These are phyloP conservation scores for Rosellinia necatrix DNA, from an alignment of 2,329 filamentous ascomycete species.

Conservation along the genomic window DNA sequence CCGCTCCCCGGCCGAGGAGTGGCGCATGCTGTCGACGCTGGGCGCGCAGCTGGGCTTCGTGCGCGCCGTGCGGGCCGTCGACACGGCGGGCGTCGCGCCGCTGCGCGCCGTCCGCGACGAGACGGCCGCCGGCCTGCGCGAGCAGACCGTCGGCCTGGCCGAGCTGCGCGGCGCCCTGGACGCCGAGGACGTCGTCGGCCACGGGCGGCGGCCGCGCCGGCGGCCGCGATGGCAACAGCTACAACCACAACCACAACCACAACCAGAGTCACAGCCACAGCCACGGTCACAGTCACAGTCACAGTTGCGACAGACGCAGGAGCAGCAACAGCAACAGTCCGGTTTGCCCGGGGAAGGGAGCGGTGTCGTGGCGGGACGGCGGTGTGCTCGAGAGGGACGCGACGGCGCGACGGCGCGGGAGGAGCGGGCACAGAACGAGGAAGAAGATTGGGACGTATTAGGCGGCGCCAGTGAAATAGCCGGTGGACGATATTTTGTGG, in stretches of 20 bases:
- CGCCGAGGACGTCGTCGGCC: slow-evolving; percentile 65
- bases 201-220: slow-evolving; percentile 45
- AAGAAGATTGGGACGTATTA: slow-evolving; percentile 73
- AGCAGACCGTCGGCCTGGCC: slow-evolving; percentile 63
- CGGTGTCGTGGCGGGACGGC: slow-evolving; percentile 1
- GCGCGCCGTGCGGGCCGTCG: slow-evolving; percentile 78
- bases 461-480: slow-evolving; percentile 66
- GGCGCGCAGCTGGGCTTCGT: slow-evolving; percentile 88
- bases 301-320: no score
- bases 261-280: not conserved
- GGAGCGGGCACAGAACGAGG: slow-evolving; percentile 47
- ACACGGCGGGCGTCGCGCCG: slow-evolving; percentile 74
- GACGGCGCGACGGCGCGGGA: not conserved
- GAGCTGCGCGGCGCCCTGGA: slow-evolving; percentile 60
- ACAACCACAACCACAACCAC: not conserved
- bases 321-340: not conserved
- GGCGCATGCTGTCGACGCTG: slow-evolving; percentile 73
- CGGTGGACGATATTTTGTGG: slow-evolving; percentile 74
- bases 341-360: not conserved
- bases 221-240: slow-evolving; percentile 9
- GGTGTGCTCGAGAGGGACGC: slow-evolving; percentile 4
- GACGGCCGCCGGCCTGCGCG: slow-evolving; percentile 58
- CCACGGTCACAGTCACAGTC: not conserved
- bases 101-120: slow-evolving; percentile 83
- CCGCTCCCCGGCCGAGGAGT: slow-evolving; percentile 63